These are phyloP conservation scores for Evernia prunastri DNA, from an alignment of 495 filamentous ascomycete genomes.

Conservation along the genomic window DNA sequence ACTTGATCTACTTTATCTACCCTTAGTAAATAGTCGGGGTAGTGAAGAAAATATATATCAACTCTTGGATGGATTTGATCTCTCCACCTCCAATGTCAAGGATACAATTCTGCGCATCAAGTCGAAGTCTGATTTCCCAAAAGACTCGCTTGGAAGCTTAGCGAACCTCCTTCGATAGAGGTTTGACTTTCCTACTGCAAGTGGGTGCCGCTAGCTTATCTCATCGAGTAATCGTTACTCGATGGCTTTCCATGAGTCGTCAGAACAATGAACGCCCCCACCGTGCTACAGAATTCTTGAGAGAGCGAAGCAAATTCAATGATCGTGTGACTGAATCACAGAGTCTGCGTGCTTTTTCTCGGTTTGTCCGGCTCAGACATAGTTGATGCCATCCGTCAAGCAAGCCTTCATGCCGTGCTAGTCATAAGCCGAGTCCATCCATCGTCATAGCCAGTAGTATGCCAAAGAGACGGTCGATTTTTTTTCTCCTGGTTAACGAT, in stretches of 20 bases:
- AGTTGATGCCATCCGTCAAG: neutral
- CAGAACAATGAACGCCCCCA: conserved; percentile 10
- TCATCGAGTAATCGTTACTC: conserved; percentile 30
- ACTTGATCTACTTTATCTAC: neutral
- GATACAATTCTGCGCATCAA: too few species aligned
- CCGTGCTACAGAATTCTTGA: conserved; percentile 34
- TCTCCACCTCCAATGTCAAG: neutral
- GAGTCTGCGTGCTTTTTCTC: neutral
- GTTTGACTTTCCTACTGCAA: neutral
- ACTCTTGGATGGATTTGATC: too few species aligned
- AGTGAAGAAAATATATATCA: too few species aligned
- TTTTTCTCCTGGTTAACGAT: neutral
- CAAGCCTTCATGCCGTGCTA: neutral
- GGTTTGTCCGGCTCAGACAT: neutral
- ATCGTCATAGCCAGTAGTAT: neutral
- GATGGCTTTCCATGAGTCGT: conserved; percentile 18
- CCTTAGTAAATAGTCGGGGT: too few species aligned
- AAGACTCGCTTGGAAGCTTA: neutral
- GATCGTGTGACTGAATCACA: neutral
- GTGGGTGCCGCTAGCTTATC: conserved; percentile 2
- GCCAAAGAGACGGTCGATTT: neutral
- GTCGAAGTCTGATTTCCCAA: too few species aligned
- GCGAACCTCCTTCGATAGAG: neutral
- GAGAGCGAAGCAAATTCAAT: neutral
- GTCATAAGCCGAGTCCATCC: neutral